Percentiles rank a stretch among this genome's conserved stretches.
These are phyloP conservation scores for Hymenoscyphus fraxineus DNA, from an alignment of 2,329 filamentous ascomycete species.

Conservation along the genomic window DNA sequence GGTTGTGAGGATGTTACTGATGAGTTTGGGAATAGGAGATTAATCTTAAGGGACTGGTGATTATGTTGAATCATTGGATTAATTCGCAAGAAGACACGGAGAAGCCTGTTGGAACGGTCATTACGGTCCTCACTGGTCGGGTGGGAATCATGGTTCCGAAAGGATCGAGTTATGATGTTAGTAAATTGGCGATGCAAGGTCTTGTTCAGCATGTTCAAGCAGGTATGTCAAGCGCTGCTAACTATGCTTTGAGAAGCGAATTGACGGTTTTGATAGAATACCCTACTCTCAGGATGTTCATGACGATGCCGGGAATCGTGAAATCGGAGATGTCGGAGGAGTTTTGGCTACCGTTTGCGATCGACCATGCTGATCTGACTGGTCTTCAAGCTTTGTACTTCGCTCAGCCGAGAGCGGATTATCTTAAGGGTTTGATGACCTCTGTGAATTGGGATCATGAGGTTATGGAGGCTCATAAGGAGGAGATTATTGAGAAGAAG, in stretches of 20 bases:
- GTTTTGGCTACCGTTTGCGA: slow-evolving; percentile 34
- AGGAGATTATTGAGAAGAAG: slow-evolving; percentile 31
- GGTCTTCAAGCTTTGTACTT: slow-evolving; percentile 35
- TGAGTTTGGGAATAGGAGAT: slow-evolving; percentile 43
- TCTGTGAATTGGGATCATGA: slow-evolving; percentile 38
- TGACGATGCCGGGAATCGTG: slow-evolving; percentile 46
- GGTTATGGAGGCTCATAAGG: slow-evolving; percentile 32
- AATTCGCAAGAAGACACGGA: slow-evolving; percentile 32
- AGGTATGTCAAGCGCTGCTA: slow-evolving; percentile 12
- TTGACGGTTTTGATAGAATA: slow-evolving; percentile 42
- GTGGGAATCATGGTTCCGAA: slow-evolving; percentile 35
- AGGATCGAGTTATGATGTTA: slow-evolving; percentile 44
- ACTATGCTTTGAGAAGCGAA: not conserved
- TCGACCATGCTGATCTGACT: slow-evolving; percentile 33
- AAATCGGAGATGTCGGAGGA: not conserved
- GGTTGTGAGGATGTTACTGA: not conserved
- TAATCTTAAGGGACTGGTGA: slow-evolving; percentile 48
- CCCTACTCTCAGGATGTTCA: slow-evolving; percentile 39
- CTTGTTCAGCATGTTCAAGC: slow-evolving; percentile 40
- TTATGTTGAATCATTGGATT: slow-evolving; percentile 46
- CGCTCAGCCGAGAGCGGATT: slow-evolving; percentile 32
- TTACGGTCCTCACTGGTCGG: slow-evolving; percentile 41
- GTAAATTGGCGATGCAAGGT: slow-evolving; percentile 43
- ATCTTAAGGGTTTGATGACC: slow-evolving; percentile 35
- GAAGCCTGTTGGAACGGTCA: slow-evolving; percentile 34